Evolutionary conservation across 106 monocot genomes (phyloP).

Genomic region (Dioscorea dumetorum): DNA sequence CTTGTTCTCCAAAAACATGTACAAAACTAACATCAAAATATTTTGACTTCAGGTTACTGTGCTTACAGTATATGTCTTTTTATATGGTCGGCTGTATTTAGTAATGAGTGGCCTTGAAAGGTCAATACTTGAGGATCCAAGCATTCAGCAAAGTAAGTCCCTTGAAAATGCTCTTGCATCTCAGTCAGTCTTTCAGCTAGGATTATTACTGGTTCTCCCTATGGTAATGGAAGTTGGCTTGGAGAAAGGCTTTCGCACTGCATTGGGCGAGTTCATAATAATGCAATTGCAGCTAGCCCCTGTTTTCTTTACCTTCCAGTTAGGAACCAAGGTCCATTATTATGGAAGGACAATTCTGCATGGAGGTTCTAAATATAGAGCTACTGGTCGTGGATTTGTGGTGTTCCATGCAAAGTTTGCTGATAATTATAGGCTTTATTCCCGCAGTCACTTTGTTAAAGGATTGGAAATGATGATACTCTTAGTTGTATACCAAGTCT

Average conservation of each 20-base stretch:
- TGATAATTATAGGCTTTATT: slow-evolving; percentile 89
- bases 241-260: slow-evolving; percentile 86
- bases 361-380: slow-evolving; percentile 84
- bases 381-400: slow-evolving; percentile 93
- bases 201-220: slow-evolving; percentile 71
- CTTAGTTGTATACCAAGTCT: slow-evolving; percentile 74
- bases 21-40: neutral
- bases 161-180: slow-evolving; percentile 86
- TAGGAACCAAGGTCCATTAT: slow-evolving; percentile 90
- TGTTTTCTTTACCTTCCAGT: slow-evolving; percentile 94
- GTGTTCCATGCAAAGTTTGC: slow-evolving; percentile 89
- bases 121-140: slow-evolving; percentile 65
- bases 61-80: slow-evolving; percentile 81
- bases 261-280: slow-evolving; percentile 80
- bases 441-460: slow-evolving; percentile 93
- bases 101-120: slow-evolving; percentile 83
- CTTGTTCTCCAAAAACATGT: neutral
- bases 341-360: slow-evolving; percentile 86
- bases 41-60: slow-evolving; percentile 63
- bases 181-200: slow-evolving; percentile 85
- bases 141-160: slow-evolving; percentile 44
- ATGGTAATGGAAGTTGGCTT: slow-evolving; percentile 97
- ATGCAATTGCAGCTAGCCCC: slow-evolving; percentile 92
- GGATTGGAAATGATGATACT: slow-evolving; percentile 80
- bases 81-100: slow-evolving; percentile 83